Percentiles rank a stretch among this genome's conserved stretches.
Evolutionary conservation across 1,284 basidiomycete species (phyloP).

Genomic region (Prillingera fragicola): DNA sequence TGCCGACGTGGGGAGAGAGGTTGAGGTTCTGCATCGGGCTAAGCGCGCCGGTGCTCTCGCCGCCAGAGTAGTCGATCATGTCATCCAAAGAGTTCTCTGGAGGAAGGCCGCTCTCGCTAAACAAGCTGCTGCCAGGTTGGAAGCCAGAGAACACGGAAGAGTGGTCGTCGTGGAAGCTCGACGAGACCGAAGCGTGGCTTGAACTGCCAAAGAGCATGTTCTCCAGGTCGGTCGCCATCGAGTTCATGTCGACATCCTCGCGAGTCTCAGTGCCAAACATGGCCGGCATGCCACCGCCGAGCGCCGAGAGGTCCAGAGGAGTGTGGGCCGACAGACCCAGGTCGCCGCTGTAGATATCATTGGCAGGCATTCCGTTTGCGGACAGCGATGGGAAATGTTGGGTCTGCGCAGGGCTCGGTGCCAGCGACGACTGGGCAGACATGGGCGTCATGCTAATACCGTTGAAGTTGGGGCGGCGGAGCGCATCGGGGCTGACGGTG

Average conservation of each 20-base stretch:
- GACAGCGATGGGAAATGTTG: slow-evolving; percentile 6
- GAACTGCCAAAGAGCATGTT: slow-evolving; percentile 31
- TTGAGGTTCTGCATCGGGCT: slow-evolving; percentile 19
- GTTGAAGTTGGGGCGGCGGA: slow-evolving; percentile 35
- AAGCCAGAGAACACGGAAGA: slow-evolving; percentile 33
- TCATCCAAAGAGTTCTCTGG: slow-evolving; percentile 31
- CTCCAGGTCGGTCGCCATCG: slow-evolving; percentile 28
- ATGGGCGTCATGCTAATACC: slow-evolving; percentile 12
- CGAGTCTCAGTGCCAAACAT: slow-evolving; percentile 15
- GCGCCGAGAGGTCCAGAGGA: slow-evolving; percentile 11
- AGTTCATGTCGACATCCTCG: slow-evolving; percentile 29
- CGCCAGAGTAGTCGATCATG: slow-evolving; percentile 41
- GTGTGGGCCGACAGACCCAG: background rate
- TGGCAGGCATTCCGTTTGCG: slow-evolving; percentile 8
- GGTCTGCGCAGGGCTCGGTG: slow-evolving; percentile 11
- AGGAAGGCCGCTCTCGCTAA: slow-evolving; percentile 35
- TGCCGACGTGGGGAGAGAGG: slow-evolving; percentile 13
- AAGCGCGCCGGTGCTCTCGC: slow-evolving; percentile 21
- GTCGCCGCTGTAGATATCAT: background rate
- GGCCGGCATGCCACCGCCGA: slow-evolving; percentile 9
- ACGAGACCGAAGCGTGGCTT: slow-evolving; percentile 25
- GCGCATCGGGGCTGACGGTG: slow-evolving; percentile 36
- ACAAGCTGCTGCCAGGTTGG: slow-evolving; percentile 19
- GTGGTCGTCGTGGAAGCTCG: slow-evolving; percentile 29
- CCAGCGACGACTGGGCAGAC: slow-evolving; percentile 15